Conservation (phyloP, 202 grass and related monocot genomes). For the Musa balbisiana region DNA sequence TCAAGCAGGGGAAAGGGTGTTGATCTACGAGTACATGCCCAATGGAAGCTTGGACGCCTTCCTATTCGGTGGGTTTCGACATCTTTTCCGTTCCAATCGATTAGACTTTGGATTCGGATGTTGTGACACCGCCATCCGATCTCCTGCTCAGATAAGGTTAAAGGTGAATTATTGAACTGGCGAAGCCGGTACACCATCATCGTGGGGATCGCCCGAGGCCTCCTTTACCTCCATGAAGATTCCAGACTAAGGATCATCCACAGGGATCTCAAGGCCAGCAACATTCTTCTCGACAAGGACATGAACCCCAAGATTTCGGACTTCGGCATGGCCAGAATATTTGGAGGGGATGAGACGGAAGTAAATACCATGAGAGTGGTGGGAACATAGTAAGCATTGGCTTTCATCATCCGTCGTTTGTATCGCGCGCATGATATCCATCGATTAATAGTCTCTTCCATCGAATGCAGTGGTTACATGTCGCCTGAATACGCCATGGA, state of each 20-base stretch:
- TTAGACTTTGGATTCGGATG: background rate
- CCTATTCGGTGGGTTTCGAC: background rate
- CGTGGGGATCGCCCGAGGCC: background rate
- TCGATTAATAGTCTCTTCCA: too few relatives aligned
- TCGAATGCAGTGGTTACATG: conserved; percentile 4
- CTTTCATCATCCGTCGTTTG: too few relatives aligned
- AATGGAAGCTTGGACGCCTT: conserved; percentile 9
- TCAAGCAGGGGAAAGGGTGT: conserved; percentile 5
- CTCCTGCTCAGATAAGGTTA: background rate
- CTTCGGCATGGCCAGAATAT: conserved; percentile 14
- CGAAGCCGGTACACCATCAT: background rate
- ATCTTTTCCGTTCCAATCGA: background rate
- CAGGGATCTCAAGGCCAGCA: conserved; percentile 7
- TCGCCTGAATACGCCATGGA: conserved; percentile 14
- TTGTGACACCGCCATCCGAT: background rate
- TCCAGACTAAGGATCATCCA: conserved; percentile 7
- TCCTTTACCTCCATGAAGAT: conserved; percentile 9
- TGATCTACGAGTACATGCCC: conserved; percentile 10
- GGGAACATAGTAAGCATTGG: background rate
- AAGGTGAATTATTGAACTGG: background rate
- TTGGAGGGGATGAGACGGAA: background rate
- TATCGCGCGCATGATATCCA: too few relatives aligned
- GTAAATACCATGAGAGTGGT: background rate
- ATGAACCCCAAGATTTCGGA: conserved; percentile 15
- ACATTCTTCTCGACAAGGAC: conserved; percentile 3